phyloP scores from a whole-genome alignment of 2,329 filamentous ascomycete species.

The Davidsoniella eucalypti region DNA sequence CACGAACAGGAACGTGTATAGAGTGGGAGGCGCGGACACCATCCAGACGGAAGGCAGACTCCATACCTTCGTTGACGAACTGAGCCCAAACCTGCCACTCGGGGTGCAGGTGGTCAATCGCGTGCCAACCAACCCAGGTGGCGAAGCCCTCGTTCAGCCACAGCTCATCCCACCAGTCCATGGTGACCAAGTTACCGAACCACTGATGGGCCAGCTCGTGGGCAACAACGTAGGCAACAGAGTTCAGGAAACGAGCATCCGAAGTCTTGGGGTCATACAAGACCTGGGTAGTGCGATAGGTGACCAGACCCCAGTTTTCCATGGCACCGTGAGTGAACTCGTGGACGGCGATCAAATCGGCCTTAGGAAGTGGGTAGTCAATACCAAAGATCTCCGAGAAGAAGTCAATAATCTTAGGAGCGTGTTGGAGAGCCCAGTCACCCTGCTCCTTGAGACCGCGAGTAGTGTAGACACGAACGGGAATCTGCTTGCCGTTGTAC shows the following conservation, averaged over 20 bases:
- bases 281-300: slow-evolving; percentile 86
- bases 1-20: slow-evolving; percentile 86
- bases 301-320: slow-evolving; percentile 96
- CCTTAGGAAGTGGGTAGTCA: slow-evolving; percentile 85
- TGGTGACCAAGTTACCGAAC: slow-evolving; percentile 90
- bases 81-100: slow-evolving; percentile 98
- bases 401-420: slow-evolving; percentile 85
- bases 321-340: slow-evolving; percentile 81
- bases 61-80: slow-evolving; percentile 89
- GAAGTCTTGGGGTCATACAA: slow-evolving; percentile 91
- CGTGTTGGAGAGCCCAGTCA: slow-evolving; percentile 74
- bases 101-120: slow-evolving; percentile 78
- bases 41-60: slow-evolving; percentile 80
- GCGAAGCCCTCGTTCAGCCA: slow-evolving; percentile 96
- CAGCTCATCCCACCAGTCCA: slow-evolving; percentile 92
- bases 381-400: slow-evolving; percentile 91
- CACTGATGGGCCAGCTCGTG: slow-evolving; percentile 94
- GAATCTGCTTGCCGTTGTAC: slow-evolving; percentile 81
- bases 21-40: slow-evolving; percentile 83
- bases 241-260: slow-evolving; percentile 78
- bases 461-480: slow-evolving; percentile 91
- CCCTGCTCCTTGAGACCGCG: slow-evolving; percentile 88
- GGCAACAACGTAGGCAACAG: slow-evolving; percentile 93
- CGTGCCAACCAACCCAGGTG: slow-evolving; percentile 95
- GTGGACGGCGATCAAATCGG: slow-evolving; percentile 77